Evolutionary conservation across 306 rosid genomes (phyloP), one percentile per base, ranked within the genome.

Genomic region (Betula pendula): DNA sequence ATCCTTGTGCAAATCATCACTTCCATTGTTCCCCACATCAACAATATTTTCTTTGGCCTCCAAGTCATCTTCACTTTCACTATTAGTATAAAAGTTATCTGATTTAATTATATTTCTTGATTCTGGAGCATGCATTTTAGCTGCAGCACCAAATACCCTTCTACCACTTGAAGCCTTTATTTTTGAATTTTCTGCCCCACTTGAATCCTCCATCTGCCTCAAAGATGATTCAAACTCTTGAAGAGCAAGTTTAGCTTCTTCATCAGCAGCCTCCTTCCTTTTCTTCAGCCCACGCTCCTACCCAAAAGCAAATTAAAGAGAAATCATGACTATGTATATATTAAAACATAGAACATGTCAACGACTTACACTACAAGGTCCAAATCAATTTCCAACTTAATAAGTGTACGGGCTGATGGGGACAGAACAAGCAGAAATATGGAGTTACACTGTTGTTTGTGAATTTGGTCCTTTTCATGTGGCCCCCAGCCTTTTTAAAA

Each of bases 201-300:
- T 76, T 72, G 90, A 74, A 82, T 82, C 85, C 71, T 84, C 93
- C 68, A 89, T 77, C 78, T 84, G 88, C 81, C 75, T 88, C 81
- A 91, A 75, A 75, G 92, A 87, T 66, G 82, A 78, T 27, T 89
- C 93, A 40, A 73, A 84, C 82, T 94, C 96, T 81, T 89, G 85
- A 82, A 92, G 72, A 79, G 91, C 89, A 80, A 84, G 89, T 81
- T 91, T 88, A 48, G 91, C 97, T 84, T 91, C 97, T 77, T 88
- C 92, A 83, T 88, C 84, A 77, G 89, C 90, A 51, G 82, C 95
- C 84, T 82, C 97, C 79, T 82, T 90, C 50, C 87, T 86, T 87
- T 90, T 95, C 85, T 85, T 89, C 81, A 89, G 70, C 33, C 91
- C 97, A 51, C 97, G 97, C 72, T 86, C 88, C 97, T 95, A 73